A percentile compares a stretch with the other conserved stretches of the same genome.
Conservation (phyloP, 225 moss, liverwort and hornwort species). For the Bryum argenteum region DNA sequence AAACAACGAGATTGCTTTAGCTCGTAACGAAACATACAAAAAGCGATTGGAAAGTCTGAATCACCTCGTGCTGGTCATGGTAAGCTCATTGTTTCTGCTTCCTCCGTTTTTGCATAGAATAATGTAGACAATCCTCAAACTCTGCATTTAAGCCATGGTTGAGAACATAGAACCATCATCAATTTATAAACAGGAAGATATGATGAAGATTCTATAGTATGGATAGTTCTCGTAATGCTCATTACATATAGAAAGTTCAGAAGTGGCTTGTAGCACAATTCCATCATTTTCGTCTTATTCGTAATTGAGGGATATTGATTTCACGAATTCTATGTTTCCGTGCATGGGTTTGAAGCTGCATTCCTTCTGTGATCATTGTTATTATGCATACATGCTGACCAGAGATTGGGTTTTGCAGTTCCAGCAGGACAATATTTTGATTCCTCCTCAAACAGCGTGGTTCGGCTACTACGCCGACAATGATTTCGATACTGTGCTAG, state of each 20-base stretch:
- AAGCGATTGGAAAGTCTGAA: constrained; percentile 74
- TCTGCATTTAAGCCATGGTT: no score
- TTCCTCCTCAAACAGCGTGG: constrained; percentile 93
- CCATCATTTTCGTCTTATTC: no score
- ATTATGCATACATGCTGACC: constrained; percentile 34
- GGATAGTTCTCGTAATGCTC: no score
- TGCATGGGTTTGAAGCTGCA: no score
- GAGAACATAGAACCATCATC: no score
- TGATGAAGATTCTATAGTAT: no score
- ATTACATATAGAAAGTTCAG: no score
- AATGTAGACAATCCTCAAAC: no score
- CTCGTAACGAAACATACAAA: constrained; percentile 82
- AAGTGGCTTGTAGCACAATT: no score
- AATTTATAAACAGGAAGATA: no score
- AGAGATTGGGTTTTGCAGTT: constrained; percentile 56
- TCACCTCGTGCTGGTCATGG: constrained; percentile 81
- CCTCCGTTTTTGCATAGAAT: background rate
- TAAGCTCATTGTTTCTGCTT: constrained; percentile 26
- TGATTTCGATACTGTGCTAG: constrained; percentile 50
- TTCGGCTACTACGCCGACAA: constrained; percentile 85
- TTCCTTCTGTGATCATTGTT: background rate
- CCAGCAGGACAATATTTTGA: constrained; percentile 69
- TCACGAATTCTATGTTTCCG: no score
- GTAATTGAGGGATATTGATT: no score
- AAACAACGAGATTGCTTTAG: constrained; percentile 82